A percentile compares a stretch with the other conserved stretches of the same genome.
These are phyloP conservation scores for Clavulina sp. DNA, from an alignment of 768 basidiomycete species.

Conservation along the genomic window DNA sequence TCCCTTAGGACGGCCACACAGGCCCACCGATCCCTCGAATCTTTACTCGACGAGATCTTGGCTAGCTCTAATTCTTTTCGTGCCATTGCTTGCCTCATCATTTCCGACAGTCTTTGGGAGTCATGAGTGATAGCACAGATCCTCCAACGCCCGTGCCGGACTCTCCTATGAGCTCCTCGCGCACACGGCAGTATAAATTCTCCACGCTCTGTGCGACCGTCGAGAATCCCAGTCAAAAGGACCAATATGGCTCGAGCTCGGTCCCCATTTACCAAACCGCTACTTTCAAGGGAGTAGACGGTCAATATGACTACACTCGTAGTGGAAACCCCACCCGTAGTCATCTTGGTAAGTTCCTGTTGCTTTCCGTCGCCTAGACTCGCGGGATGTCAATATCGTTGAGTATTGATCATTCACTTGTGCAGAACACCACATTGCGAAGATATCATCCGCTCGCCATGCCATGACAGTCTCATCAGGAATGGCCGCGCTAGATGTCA, in stretches of 20 bases:
- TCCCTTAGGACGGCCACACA: not conserved
- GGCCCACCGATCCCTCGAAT: not conserved
- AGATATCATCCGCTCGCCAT: conserved; percentile 83
- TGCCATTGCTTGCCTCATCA: not conserved
- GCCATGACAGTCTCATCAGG: conserved; percentile 90
- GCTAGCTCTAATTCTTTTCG: not conserved
- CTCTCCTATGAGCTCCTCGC: conserved; percentile 6
- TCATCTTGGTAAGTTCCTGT: conserved; percentile 54
- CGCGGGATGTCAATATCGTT: not conserved
- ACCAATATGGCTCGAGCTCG: conserved; percentile 85
- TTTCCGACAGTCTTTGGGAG: not conserved
- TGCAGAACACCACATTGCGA: conserved; percentile 89
- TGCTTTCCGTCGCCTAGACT: not conserved
- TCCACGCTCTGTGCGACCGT: conserved; percentile 85
- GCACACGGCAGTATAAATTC: conserved; percentile 53
- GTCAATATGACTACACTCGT: conserved; percentile 83
- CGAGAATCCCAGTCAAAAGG: conserved; percentile 79
- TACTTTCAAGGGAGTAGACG: conserved; percentile 88
- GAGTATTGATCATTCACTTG: not conserved
- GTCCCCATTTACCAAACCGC: conserved; percentile 97
- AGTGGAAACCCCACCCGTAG: conserved; percentile 95
- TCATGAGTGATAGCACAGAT: not conserved
- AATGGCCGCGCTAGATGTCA: conserved; percentile 95
- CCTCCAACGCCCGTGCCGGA: conserved; percentile 5
- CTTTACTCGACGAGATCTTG: not conserved